Base-by-base conservation (phyloP, 2,329 filamentous ascomycete species). In the Fonsecaea pugnacius region DNA sequence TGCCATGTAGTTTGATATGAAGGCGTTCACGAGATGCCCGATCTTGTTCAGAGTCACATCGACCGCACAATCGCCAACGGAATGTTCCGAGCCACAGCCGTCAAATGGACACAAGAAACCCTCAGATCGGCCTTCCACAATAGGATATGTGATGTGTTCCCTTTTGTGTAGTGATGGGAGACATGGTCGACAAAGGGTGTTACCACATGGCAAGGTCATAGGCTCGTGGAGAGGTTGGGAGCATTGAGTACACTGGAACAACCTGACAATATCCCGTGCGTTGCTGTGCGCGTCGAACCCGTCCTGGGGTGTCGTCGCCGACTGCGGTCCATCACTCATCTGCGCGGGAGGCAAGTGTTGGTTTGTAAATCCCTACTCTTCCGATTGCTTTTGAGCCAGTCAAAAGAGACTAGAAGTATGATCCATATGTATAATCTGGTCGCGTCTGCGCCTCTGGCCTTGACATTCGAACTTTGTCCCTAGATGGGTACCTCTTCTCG, bases 181-280 rank as follows among this genome's bases (percentile, higher is more conserved):
- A 76, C 93, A 97, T 56, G 76, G 75, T 72, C 84, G 87, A 78
- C 93, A 97, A 10, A 96, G 77, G 10, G 88, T 89, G 72, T 89
- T 86, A 32, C 92, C 92, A 74, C 93, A 97, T 4, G 92, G 92
- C 4, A 96, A 79, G 0, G 90, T 90, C 62, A 92, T 83, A 4
- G 92, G 91, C 8, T 86, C 82, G 52, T 78, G 81, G 33, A 95
- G 80, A 1, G 89, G 88, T 50, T 80, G 80, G 3, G 88, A 91
- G 75, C 93, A 96, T 67, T 84, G 79, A 10, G 84, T 84, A 74
- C 93, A 97, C 77, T 96, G 91, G 59, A 95, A 83, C 46, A 95
- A 79, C 50, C 88, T 88, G 66, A 96, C 82, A 60, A 92, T 80
- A 63, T 85, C 79, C 68, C 90, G 83, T 18, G 86, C 84, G 73